phyloP scores from a whole-genome alignment of 768 basidiomycete genomes.

The Mycena kentingensis region DNA sequence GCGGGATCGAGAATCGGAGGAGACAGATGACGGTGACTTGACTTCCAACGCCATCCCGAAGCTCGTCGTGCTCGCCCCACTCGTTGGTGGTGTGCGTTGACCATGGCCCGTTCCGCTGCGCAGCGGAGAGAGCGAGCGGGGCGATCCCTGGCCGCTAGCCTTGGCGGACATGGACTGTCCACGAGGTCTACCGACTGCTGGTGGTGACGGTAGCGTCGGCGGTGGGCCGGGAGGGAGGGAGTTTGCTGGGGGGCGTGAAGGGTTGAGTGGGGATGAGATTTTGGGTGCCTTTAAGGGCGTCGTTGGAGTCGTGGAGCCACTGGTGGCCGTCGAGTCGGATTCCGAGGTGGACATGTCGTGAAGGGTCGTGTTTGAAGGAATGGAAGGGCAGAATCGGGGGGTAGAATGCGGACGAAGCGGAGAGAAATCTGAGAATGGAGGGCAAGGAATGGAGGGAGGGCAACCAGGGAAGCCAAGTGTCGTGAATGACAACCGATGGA shows the following conservation, averaged over 20 bases:
- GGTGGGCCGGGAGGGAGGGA: conserved; percentile 7
- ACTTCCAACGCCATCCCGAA: not conserved
- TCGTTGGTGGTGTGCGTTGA: not conserved
- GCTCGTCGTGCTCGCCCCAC: conserved; percentile 2
- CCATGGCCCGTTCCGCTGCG: conserved; percentile 1
- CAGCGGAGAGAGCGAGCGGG: conserved; percentile 5
- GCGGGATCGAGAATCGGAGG: not conserved
- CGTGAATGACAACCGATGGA: conserved; percentile 1
- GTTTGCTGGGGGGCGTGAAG: conserved; percentile 13
- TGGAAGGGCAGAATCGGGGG: conserved; percentile 9
- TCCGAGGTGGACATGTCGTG: conserved; percentile 13
- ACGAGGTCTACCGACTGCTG: conserved; percentile 7
- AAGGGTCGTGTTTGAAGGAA: conserved; percentile 5
- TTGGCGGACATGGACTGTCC: conserved; percentile 15
- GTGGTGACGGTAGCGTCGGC: conserved; percentile 14
- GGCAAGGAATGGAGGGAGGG: conserved; percentile 11
- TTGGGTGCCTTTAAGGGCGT: conserved; percentile 15
- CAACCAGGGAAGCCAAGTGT: conserved; percentile 15
- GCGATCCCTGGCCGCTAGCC: conserved; percentile 1
- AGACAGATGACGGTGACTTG: not conserved
- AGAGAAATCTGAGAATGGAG: conserved; percentile 2
- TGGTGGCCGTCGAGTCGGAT: conserved; percentile 3
- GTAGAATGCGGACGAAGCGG: not conserved
- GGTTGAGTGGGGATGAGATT: conserved; percentile 19
- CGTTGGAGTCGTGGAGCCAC: conserved; percentile 7